Base-by-base conservation (phyloP, 2,329 filamentous ascomycete genomes). In the Rachicladosporium sp. region DNA sequence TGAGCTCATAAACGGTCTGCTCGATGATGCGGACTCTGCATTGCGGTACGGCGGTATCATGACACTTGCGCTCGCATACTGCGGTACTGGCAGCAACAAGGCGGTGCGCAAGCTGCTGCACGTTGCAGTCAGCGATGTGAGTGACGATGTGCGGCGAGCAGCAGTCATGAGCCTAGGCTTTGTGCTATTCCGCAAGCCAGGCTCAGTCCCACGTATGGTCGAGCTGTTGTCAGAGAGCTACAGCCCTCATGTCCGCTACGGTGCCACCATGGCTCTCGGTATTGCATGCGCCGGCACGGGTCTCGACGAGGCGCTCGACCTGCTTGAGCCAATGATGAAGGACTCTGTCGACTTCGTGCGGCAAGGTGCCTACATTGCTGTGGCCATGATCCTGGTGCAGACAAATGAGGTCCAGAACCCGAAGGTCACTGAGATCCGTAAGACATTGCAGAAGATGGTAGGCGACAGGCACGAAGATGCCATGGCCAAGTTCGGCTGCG, bases 401-500 rank as follows among this genome's bases (percentile, higher is more conserved):
- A 91, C 96, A 61, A 98, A 96, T 54, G 91, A 98, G 64, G 81
- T 82, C 21, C 93, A 95, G 85, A 98, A 96, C 65, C 88, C 91
- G 52, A 95, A 96, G 70, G 89, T 95, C 35, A 77, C 79, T 13
- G 75, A 80, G 1, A 88, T 96, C 49, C 81, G 91, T 52, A 95
- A 95, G 69, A 88, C 84, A 3, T 76, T 98, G 45, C 82, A 86
- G 67, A 96, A 94, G 71, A 86, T 95, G 42, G 79, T 96, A 15
- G 78, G 82, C 31, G 91, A 98, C 60, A 81, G 91, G 38, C 91
- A 98, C 53, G 91, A 98, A 62, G 91, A 98, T 67, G 91, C 91
- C 43, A 96, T 98, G 89, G 93, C 91, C 58, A 98, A 98, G 63
- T 98, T 98, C 49, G 91, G 91, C 53, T 89, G 86, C 50, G 85